Evolutionary conservation across 2,329 filamentous ascomycete species (phyloP).

Genomic region (Zymoseptoria tritici): DNA sequence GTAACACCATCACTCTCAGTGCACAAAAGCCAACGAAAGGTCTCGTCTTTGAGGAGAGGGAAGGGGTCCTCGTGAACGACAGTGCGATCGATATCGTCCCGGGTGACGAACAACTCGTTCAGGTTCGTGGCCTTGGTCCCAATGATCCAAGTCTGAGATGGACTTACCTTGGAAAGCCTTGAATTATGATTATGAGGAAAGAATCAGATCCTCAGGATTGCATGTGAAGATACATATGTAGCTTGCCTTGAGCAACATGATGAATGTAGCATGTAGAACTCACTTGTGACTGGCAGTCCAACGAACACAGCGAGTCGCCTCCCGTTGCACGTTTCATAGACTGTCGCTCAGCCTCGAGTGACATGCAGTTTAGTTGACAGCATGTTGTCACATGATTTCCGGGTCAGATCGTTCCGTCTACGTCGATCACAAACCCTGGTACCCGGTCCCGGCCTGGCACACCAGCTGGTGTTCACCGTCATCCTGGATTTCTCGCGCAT

Average conservation of each 20-base stretch:
- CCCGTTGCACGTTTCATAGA: not conserved
- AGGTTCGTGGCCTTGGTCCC: constrained; percentile 35
- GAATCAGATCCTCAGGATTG: not conserved
- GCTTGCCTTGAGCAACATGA: not conserved
- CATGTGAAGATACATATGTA: not conserved
- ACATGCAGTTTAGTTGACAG: no score
- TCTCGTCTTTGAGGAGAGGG: constrained; percentile 52
- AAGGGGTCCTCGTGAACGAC: constrained; percentile 47
- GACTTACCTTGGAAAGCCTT: constrained; percentile 38
- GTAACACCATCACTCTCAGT: constrained; percentile 40
- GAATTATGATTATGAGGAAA: not conserved
- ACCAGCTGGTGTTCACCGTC: no score
- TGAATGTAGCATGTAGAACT: not conserved
- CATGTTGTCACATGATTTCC: no score
- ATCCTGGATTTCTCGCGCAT: not conserved
- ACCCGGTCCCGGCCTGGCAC: no score
- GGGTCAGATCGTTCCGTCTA: no score
- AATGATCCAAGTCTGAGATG: constrained; percentile 36
- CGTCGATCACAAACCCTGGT: no score
- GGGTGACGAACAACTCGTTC: constrained; percentile 48
- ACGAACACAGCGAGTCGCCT: not conserved
- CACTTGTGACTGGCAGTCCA: not conserved
- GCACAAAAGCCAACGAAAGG: constrained; percentile 50
- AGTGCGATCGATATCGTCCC: constrained; percentile 53
- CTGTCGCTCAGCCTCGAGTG: not conserved